Percentiles rank a stretch among this genome's conserved stretches.
Conservation (phyloP, 371 early-diverging fungal species). For the Mortierella sp. region DNA sequence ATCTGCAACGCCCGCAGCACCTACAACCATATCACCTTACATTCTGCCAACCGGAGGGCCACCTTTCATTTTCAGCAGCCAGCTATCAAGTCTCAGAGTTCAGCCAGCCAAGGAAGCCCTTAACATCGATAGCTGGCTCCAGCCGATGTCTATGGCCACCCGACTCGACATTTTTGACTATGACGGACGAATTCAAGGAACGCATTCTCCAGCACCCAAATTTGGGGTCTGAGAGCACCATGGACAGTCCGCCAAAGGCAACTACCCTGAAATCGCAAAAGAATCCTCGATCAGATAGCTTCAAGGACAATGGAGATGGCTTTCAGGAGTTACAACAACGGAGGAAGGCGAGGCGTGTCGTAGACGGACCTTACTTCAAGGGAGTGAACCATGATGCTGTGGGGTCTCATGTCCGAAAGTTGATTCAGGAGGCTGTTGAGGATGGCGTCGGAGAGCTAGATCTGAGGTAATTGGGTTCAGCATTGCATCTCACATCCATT, state of each 20-base stretch:
- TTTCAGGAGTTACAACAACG: slow-evolving; percentile 27
- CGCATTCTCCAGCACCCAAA: slow-evolving; percentile 7
- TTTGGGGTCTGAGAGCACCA: slow-evolving; percentile 2
- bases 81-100: neutral
- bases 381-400: slow-evolving; percentile 31
- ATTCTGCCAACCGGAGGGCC: slow-evolving; percentile 6
- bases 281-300: slow-evolving; percentile 20
- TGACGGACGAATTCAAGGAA: slow-evolving; percentile 22
- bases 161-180: slow-evolving; percentile 36
- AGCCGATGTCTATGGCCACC: slow-evolving; percentile 49
- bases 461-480: slow-evolving; percentile 64
- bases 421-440: slow-evolving; percentile 63
- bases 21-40: neutral
- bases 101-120: slow-evolving; percentile 19
- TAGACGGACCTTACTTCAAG: slow-evolving; percentile 36
- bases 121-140: slow-evolving; percentile 43
- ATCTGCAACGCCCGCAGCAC: too few species aligned
- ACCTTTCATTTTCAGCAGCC: neutral
- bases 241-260: neutral
- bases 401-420: slow-evolving; percentile 56
- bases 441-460: slow-evolving; percentile 64
- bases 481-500: too few species aligned
- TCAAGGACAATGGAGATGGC: slow-evolving; percentile 17
- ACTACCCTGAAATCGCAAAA: slow-evolving; percentile 11
- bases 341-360: slow-evolving; percentile 33